These are phyloP conservation scores for Amborella trichopoda DNA, from an alignment of 164 flowering plant genomes.

Conservation along the genomic window DNA sequence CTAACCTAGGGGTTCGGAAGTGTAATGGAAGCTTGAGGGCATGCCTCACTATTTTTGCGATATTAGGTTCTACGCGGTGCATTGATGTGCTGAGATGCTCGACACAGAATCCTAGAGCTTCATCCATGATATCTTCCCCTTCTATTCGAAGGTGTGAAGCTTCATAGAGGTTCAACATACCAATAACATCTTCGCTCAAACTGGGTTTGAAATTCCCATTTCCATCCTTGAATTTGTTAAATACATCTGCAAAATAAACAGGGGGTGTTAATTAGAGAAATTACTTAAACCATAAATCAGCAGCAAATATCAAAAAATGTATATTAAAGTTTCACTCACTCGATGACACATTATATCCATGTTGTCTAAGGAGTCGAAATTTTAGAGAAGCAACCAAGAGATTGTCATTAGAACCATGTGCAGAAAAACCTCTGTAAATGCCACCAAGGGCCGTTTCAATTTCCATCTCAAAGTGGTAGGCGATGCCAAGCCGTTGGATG, in stretches of 20 bases:
- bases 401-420: background rate
- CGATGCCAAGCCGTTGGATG: slow-evolving; percentile 19
- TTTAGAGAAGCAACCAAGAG: slow-evolving; percentile 15
- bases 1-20: slow-evolving; percentile 28
- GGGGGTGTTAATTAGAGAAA: too few relatives aligned
- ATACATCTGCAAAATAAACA: slow-evolving; percentile 16
- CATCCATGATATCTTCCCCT: slow-evolving; percentile 42
- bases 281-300: too few relatives aligned
- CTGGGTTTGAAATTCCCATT: slow-evolving; percentile 15
- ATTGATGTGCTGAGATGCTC: too few relatives aligned
- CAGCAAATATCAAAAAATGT: too few relatives aligned
- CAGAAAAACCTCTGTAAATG: background rate
- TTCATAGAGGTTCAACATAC: slow-evolving; percentile 23
- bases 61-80: slow-evolving; percentile 3
- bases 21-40: slow-evolving; percentile 28
- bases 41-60: slow-evolving; percentile 11
- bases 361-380: slow-evolving; percentile 20
- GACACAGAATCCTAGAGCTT: slow-evolving; percentile 22
- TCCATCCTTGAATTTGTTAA: slow-evolving; percentile 19
- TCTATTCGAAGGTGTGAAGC: slow-evolving; percentile 18
- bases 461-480: slow-evolving; percentile 21
- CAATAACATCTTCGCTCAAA: slow-evolving; percentile 10
- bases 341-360: slow-evolving; percentile 8
- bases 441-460: slow-evolving; percentile 8
- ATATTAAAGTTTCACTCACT: too few relatives aligned